These are phyloP conservation scores for Thermothielavioides terrestris DNA, from an alignment of 495 filamentous ascomycete genomes.

Conservation along the genomic window DNA sequence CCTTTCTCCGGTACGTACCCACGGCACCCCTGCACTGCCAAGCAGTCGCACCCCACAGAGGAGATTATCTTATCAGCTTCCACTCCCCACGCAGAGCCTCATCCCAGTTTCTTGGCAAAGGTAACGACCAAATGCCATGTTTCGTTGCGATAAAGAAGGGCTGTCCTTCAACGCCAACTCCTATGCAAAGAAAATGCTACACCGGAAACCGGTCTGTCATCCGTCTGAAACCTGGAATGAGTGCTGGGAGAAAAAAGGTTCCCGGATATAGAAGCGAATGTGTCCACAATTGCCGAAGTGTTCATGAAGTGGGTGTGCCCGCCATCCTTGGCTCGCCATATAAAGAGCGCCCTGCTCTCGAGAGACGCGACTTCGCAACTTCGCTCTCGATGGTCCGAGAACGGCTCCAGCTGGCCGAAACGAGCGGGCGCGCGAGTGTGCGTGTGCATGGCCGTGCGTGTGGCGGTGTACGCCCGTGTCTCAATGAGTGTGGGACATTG, in stretches of 20 bases:
- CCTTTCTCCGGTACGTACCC: no score
- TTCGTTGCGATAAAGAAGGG: slow-evolving; percentile 3
- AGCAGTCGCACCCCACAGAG: no score
- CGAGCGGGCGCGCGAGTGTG: no score
- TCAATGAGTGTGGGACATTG: background rate
- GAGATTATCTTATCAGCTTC: slow-evolving; percentile 10
- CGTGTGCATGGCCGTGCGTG: no score
- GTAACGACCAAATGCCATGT: background rate
- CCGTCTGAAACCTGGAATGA: background rate
- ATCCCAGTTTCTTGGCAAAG: background rate
- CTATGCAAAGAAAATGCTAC: slow-evolving; percentile 7
- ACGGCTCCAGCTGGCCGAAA: no score
- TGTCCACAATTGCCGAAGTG: no score
- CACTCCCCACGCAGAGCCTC: no score
- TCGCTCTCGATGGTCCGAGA: no score
- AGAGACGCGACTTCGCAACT: no score
- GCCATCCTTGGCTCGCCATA: background rate
- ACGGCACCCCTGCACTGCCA: no score
- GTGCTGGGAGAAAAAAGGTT: background rate
- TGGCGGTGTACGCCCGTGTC: background rate
- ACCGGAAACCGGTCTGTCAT: background rate
- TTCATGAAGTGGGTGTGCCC: background rate
- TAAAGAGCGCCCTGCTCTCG: no score
- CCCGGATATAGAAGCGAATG: background rate
- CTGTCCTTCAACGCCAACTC: background rate